Conservation (phyloP, 805 yeast species). For the Metschnikowia dekortorum region DNA sequence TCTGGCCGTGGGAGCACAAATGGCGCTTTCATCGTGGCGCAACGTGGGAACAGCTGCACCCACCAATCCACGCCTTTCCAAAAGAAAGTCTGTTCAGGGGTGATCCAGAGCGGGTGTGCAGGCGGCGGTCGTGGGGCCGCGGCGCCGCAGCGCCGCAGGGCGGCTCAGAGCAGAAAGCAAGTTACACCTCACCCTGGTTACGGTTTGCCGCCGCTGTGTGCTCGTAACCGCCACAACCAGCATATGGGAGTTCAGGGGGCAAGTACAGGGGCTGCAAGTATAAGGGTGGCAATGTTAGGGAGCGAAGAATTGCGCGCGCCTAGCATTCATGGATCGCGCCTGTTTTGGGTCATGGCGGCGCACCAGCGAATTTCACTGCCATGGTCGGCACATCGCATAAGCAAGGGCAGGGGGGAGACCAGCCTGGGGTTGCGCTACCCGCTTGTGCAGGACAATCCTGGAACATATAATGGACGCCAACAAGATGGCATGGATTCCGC, state of each 20-base stretch:
- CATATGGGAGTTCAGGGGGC: neutral
- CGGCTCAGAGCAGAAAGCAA: neutral
- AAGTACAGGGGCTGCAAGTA: too few relatives aligned
- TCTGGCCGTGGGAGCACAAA: neutral
- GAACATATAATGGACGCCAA: neutral
- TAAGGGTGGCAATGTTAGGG: neutral
- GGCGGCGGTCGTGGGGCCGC: too few relatives aligned
- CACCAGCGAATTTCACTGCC: neutral
- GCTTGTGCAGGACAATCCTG: neutral
- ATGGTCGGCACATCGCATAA: neutral
- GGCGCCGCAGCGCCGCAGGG: neutral
- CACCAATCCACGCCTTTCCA: neutral
- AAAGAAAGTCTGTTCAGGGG: too few relatives aligned
- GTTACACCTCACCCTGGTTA: neutral
- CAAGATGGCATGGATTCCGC: neutral
- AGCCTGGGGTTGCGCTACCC: neutral
- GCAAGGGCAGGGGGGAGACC: neutral
- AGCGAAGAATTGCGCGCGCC: slow-evolving; percentile 1
- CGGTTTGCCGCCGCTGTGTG: neutral
- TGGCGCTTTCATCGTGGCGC: neutral
- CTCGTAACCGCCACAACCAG: neutral
- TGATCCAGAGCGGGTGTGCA: too few relatives aligned
- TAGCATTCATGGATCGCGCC: neutral
- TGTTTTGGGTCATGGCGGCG: neutral
- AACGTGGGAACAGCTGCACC: neutral